phyloP scores from a whole-genome alignment of 768 basidiomycete genomes.

The Suillus cothurnatus region DNA sequence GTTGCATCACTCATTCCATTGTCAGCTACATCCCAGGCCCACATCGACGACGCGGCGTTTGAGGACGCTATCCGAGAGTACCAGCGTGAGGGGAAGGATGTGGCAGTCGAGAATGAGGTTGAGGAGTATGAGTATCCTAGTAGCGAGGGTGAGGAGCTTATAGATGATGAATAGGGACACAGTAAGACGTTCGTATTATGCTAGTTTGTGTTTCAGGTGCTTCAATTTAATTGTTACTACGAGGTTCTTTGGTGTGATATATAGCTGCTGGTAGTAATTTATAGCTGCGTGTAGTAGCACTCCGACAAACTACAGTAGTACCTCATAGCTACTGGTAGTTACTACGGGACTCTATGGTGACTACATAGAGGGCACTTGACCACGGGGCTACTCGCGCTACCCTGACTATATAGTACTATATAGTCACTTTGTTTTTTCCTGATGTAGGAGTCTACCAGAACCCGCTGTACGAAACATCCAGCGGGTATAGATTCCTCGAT shows the following conservation, averaged over 20 bases:
- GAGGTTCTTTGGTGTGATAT: neutral
- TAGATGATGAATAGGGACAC: neutral
- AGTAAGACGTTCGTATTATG: neutral
- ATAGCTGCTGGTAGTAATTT: no score
- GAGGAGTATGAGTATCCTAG: neutral
- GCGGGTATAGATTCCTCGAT: neutral
- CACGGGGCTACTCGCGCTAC: no score
- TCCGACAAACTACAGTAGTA: neutral
- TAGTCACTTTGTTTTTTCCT: no score
- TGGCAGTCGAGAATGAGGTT: no score
- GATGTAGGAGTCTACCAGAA: slow-evolving; percentile 68
- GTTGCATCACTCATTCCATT: neutral
- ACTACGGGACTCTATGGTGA: no score
- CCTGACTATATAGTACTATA: no score
- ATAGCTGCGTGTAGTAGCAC: neutral
- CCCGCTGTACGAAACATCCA: slow-evolving; percentile 40
- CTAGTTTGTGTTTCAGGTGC: neutral
- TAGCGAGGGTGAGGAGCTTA: neutral
- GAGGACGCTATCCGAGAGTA: neutral
- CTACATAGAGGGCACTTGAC: no score
- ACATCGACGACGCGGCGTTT: neutral
- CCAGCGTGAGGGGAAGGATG: neutral
- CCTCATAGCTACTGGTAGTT: neutral
- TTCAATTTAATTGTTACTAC: neutral
- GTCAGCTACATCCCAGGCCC: neutral